phyloP scores from a whole-genome alignment of 495 filamentous ascomycete genomes.

The Aspergillus bridgeri region DNA sequence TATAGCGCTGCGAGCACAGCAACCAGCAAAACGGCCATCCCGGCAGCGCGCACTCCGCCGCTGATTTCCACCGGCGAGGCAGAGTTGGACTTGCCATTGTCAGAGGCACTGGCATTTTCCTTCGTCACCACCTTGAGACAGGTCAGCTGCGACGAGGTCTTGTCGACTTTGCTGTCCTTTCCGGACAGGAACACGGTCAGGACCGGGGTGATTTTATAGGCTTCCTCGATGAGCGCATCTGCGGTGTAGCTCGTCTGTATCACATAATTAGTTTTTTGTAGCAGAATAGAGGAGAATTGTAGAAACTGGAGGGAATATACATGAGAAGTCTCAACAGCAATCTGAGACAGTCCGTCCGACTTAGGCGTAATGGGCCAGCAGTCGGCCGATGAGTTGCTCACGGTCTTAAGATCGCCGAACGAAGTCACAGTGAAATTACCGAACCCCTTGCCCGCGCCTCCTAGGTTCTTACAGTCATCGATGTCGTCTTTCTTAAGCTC shows the following conservation, averaged over 20 bases:
- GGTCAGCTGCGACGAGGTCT: constrained; percentile 10
- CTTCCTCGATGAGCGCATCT: constrained; percentile 1
- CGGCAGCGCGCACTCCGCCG: not conserved
- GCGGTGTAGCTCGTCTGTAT: constrained; percentile 12
- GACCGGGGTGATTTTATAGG: constrained; percentile 15
- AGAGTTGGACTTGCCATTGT: not conserved
- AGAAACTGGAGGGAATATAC: constrained; percentile 3
- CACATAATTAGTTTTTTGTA: not conserved
- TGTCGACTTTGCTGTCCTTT: constrained; percentile 4
- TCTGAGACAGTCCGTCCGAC: constrained; percentile 7
- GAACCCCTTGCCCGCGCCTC: constrained; percentile 3
- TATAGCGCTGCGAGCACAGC: not conserved
- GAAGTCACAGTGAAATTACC: constrained; percentile 12
- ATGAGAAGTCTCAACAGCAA: constrained; percentile 2
- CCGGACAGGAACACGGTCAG: constrained; percentile 11
- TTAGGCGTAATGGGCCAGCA: constrained; percentile 17
- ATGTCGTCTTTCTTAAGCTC: not conserved
- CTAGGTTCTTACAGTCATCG: constrained; percentile 7
- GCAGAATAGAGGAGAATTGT: not conserved
- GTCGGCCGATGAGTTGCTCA: constrained; percentile 8
- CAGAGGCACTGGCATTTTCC: not conserved
- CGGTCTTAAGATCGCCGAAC: constrained; percentile 1
- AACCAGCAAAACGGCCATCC: not conserved
- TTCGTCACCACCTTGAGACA: constrained; percentile 16
- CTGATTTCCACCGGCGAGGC: not conserved